Base-by-base conservation (phyloP, 306 rosid species). In the Ceratonia siliqua region DNA sequence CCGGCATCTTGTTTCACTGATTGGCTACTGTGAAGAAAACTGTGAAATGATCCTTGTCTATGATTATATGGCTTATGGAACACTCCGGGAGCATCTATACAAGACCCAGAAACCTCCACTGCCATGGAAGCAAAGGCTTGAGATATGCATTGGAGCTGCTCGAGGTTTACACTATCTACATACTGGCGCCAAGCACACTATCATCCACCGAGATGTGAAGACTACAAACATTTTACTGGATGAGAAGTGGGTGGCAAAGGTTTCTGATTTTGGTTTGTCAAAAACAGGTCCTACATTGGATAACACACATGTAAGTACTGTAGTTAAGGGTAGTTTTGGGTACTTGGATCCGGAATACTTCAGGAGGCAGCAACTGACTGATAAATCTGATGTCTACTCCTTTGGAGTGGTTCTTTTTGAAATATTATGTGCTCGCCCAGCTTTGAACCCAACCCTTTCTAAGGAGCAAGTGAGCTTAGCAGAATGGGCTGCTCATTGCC, bases 81-180 rank as follows among this genome's bases (percentile, higher is more conserved):
- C 99, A 21, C 90, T 94, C 53, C 85, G 99, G 54, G 99, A 94
- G 87, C 99, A 94, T 84, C 82, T 94, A 10, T 94, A 94, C 96
- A 94, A 94, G 88, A 88, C 98, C 56, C 98, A 92, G 70, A 94
- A 90, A 75, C 97, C 99, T 32, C 98, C 99, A 6, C 77, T 92
- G 45, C 91, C 99, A n/a, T 94, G 99, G 99, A 94, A 89, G 84
- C 99, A 94, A 84, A 92, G 99, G 89, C 99, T 94, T 38, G 99
- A 94, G 88, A 94, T 94, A 62, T 92, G 98, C 87, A 89, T 94
- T 8, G 99, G 99, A 58, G 92, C 99, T 73, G 99, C 99, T 64
- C 93, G 99, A 21, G 99, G 99, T 79, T 74, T 94, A 54, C 99
- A 94, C 75, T 94, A 94, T 86, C 96, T 94, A 14, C 99, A 94